These are phyloP conservation scores for Parastagonospora nodorum DNA, from an alignment of 2,329 filamentous ascomycete genomes.

Conservation along the genomic window DNA sequence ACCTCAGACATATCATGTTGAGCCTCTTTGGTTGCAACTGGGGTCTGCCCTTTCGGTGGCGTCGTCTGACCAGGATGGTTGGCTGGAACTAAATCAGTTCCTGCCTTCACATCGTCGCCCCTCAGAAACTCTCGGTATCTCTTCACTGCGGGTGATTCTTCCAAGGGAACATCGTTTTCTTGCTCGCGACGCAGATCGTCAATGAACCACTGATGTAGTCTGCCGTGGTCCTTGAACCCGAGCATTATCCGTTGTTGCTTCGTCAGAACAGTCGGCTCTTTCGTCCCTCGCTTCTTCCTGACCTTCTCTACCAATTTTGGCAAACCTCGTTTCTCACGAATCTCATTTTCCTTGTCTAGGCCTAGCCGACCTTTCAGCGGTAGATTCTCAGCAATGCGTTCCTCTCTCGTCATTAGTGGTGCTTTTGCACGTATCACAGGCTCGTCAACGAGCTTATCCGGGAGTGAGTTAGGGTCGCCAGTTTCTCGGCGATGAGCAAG, in stretches of 20 bases:
- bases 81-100: not conserved
- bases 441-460: slow-evolving; percentile 20
- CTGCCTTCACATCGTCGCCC: not conserved
- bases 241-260: slow-evolving; percentile 31
- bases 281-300: slow-evolving; percentile 23
- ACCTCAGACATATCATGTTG: not conserved
- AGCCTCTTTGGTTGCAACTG: not conserved
- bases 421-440: slow-evolving; percentile 5
- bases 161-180: slow-evolving; percentile 20
- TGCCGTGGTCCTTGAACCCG: slow-evolving; percentile 30
- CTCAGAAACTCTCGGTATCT: slow-evolving; percentile 14
- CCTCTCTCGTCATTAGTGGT: slow-evolving; percentile 34
- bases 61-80: not conserved
- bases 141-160: slow-evolving; percentile 19
- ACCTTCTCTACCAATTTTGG: slow-evolving; percentile 13
- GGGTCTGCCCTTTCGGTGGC: not conserved
- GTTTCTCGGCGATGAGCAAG: slow-evolving; percentile 29
- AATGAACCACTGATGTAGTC: slow-evolving; percentile 29
- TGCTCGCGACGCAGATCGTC: slow-evolving; percentile 30
- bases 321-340: slow-evolving; percentile 30
- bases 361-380: slow-evolving; percentile 31
- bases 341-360: slow-evolving; percentile 26
- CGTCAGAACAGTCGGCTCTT: slow-evolving; percentile 25
- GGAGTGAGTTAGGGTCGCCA: slow-evolving; percentile 26
- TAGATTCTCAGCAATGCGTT: slow-evolving; percentile 31